Evolutionary conservation across 1,284 basidiomycete species (phyloP).

Genomic region (Ustilago tritici): DNA sequence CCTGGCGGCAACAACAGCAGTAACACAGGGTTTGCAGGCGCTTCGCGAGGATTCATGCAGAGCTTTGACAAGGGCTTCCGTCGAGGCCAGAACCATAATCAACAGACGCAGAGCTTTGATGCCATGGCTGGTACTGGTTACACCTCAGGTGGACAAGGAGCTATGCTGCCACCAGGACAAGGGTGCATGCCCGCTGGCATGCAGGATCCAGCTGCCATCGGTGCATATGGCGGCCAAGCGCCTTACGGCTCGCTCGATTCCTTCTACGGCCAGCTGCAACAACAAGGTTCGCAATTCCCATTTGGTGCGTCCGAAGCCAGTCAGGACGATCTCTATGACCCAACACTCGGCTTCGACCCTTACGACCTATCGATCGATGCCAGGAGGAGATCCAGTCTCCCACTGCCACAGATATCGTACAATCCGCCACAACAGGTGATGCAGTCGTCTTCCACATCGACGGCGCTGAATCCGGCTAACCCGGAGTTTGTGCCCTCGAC

Average conservation of each 20-base stretch:
- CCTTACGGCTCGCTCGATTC: constrained; percentile 22
- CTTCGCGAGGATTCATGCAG: constrained; percentile 46
- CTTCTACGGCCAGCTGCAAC: constrained; percentile 28
- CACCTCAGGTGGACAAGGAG: constrained; percentile 19
- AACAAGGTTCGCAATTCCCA: constrained; percentile 24
- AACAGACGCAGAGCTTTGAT: constrained; percentile 28
- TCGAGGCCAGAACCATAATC: constrained; percentile 28
- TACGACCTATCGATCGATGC: constrained; percentile 47
- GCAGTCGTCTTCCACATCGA: constrained; percentile 20
- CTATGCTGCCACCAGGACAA: constrained; percentile 31
- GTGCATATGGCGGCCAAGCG: constrained; percentile 17
- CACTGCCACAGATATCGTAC: constrained; percentile 34
- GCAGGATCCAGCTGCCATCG: constrained; percentile 26
- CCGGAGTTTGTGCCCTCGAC: constrained; percentile 56
- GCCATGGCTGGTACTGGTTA: constrained; percentile 23
- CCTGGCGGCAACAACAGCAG: constrained; percentile 11
- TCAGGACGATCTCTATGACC: constrained; percentile 51
- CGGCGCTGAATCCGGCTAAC: constrained; percentile 54
- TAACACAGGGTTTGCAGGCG: constrained; percentile 30
- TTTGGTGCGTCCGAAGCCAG: constrained; percentile 43
- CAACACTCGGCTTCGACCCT: constrained; percentile 47
- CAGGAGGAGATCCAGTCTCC: constrained; percentile 45
- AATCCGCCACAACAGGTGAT: constrained; percentile 16
- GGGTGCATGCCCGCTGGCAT: constrained; percentile 17
- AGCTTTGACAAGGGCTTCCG: constrained; percentile 49